These are phyloP conservation scores for Lasiodiplodia theobromae DNA, from an alignment of 2,329 filamentous ascomycete species.

Conservation along the genomic window DNA sequence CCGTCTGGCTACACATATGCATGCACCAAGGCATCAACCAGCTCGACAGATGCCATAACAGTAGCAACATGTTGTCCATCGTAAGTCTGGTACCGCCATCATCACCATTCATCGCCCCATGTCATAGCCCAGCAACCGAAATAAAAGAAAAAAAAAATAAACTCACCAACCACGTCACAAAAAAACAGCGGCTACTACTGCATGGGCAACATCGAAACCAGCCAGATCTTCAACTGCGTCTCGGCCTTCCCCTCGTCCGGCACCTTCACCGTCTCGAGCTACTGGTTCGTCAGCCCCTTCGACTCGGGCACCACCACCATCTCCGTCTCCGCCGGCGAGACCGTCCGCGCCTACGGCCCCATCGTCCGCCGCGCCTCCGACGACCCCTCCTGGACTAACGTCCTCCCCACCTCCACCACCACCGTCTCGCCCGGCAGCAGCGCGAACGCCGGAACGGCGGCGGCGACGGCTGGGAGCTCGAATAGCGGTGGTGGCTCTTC, in stretches of 20 bases:
- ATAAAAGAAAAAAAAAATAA: background rate
- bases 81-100: background rate
- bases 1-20: conserved; percentile 14
- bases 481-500: background rate
- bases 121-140: background rate
- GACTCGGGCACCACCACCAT: background rate
- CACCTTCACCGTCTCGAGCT: background rate
- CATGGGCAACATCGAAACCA: background rate
- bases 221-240: conserved; percentile 3
- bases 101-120: no score
- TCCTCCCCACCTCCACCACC: background rate
- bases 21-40: background rate
- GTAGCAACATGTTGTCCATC: conserved; percentile 10
- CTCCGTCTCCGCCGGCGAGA: background rate
- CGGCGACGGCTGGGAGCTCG: background rate
- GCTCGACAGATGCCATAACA: background rate
- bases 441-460: background rate
- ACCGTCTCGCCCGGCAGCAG: background rate
- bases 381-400: background rate
- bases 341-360: conserved; percentile 15
- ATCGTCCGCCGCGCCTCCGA: conserved; percentile 2
- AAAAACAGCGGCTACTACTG: conserved; percentile 4
- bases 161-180: background rate
- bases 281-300: background rate
- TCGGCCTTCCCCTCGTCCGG: background rate